A percentile compares a stretch with the other conserved stretches of the same genome.
Conservation (phyloP, 257 asterid genomes). For the Rehmannia glutinosa region DNA sequence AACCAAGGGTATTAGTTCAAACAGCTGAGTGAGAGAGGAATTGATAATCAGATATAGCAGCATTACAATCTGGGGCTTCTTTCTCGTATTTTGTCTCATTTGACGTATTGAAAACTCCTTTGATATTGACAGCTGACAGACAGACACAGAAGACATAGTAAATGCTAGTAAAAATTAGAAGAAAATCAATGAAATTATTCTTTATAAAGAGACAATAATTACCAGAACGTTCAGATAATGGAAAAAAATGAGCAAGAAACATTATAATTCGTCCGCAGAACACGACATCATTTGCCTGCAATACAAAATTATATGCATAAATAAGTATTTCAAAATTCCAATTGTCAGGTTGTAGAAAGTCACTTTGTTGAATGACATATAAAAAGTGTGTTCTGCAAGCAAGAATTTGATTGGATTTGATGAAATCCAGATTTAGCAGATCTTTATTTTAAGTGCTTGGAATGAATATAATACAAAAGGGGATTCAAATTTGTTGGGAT, state of each 20-base stretch:
- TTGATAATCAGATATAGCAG: conserved; percentile 4
- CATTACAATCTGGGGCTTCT: conserved; percentile 79
- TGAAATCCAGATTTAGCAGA: background rate
- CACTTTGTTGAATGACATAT: background rate
- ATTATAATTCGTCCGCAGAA: conserved; percentile 96
- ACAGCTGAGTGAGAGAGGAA: background rate
- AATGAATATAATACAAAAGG: background rate
- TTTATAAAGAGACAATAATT: conserved; percentile 12
- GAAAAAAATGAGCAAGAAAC: conserved; percentile 99
- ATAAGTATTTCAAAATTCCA: conserved; percentile 15
- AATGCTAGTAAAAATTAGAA: conserved; percentile 8
- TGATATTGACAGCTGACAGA: conserved; percentile 88
- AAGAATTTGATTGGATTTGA: background rate
- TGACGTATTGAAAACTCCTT: conserved; percentile 95
- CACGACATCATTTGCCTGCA: conserved; percentile 98
- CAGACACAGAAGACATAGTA: conserved; percentile 24
- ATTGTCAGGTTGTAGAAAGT: background rate
- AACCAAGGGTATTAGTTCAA: background rate
- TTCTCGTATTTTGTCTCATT: conserved; percentile 96
- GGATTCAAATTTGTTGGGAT: background rate
- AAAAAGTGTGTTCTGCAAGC: background rate
- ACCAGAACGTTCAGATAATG: conserved; percentile 99
- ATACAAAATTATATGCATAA: conserved; percentile 12
- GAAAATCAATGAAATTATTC: background rate
- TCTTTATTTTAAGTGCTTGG: background rate